Evolutionary conservation across 2,329 filamentous ascomycete species (phyloP), one percentile per base, ranked within the genome.

Genomic region (Aspergillus pseudoglaucus): DNA sequence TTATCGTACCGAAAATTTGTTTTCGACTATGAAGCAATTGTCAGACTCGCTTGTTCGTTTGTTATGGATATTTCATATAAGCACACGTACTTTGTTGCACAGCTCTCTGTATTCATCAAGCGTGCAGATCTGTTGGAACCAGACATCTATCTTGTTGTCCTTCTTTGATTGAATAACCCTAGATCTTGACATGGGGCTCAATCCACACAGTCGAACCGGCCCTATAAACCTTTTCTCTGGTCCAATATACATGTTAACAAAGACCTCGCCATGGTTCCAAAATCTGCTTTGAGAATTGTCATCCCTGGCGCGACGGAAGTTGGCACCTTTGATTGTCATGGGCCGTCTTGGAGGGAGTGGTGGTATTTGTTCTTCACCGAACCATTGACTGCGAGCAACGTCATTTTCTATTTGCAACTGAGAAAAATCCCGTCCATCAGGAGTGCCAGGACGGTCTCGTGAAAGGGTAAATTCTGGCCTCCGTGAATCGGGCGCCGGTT

Each of bases 41-140:
- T 39, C 17, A 39, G 37, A 10, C 17, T 15, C 17, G 14, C 15
- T 35, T 35, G 12, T 35, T 35, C 6, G 33, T 35, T 17, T 35
- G 15, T 35, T 6, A 8, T 6, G 33, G 14, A 27, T 25, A 32
- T 6, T n/a, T 32, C n/a, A 27, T 12, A 14, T 41, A 22, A 48
- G 41, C 1, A 6, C n/a, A 55, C 59, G 52, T 59, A 67, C 65
- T 32, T 49, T 51, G 9, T 52, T n/a, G 43, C 59, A 62, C 20
- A 68, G 48, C 7, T 18, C 17, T 18, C 49, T 42, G 44, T 66
- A 68, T 32, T 65, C 51, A 4, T 61, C 48, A 1, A 58, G 25
- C 2, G 57, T 62, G 51, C 61, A 68, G 1, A 63, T 20, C 25
- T 70, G 49, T 18, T 59, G 54, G 49, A 71, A 69, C 57, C 64